Evolutionary conservation across 371 early-diverging fungal species (phyloP).

Genomic region (Mucor plumbeus): DNA sequence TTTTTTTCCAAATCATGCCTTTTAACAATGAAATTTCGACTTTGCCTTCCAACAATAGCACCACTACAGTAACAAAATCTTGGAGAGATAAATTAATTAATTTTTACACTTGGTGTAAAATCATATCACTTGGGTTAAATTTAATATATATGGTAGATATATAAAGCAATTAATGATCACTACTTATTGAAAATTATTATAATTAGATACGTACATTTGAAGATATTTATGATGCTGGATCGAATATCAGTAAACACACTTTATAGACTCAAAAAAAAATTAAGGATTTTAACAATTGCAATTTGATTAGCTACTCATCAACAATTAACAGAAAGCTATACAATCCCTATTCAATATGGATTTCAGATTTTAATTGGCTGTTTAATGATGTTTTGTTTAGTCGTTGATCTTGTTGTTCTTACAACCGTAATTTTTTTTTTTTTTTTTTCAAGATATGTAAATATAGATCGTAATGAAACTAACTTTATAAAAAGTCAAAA

Average conservation of each 20-base stretch:
- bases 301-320: slow-evolving; percentile 4
- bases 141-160: slow-evolving; percentile 26
- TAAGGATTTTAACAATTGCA: too few species aligned
- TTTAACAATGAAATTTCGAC: not conserved
- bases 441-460: slow-evolving; percentile 1
- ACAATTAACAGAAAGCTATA: not conserved
- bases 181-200: not conserved
- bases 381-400: slow-evolving; percentile 28
- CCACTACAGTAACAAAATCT: not conserved
- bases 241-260: not conserved
- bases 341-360: slow-evolving; percentile 12
- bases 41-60: not conserved
- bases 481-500: slow-evolving; percentile 13
- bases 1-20: slow-evolving; percentile 7
- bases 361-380: slow-evolving; percentile 23
- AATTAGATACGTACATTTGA: slow-evolving; percentile 20
- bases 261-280: too few species aligned
- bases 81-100: slow-evolving; percentile 15
- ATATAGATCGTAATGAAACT: slow-evolving; percentile 2
- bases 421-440: slow-evolving; percentile 28
- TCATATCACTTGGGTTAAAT: slow-evolving; percentile 21
- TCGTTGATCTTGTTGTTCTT: slow-evolving; percentile 23
- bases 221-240: slow-evolving; percentile 19
- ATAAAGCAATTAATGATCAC: too few species aligned
- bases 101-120: slow-evolving; percentile 24